These are phyloP conservation scores for Rheum nobile DNA, from an alignment of 148 eudicot species.

Conservation along the genomic window DNA sequence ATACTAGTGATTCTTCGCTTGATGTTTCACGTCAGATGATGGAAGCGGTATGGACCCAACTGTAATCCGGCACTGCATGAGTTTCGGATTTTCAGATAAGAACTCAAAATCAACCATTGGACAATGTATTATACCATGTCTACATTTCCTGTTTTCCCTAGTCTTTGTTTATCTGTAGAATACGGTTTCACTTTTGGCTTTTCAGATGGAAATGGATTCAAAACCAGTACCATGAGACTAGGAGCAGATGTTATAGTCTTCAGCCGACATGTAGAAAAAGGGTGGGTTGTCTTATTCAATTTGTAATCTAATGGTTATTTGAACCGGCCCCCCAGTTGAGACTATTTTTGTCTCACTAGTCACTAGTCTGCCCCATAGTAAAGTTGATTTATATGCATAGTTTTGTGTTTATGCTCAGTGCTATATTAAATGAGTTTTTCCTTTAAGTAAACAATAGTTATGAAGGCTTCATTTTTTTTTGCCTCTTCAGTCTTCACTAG, in stretches of 20 bases:
- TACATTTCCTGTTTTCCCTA: conserved; percentile 4
- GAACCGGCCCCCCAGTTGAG: not conserved
- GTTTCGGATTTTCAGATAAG: conserved; percentile 96
- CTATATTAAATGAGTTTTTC: too few species aligned
- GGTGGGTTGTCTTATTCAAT: conserved; percentile 21
- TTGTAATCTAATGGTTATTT: not conserved
- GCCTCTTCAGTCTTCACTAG: conserved; percentile 1
- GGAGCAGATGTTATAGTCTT: conserved; percentile 96
- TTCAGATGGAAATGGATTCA: conserved; percentile 99
- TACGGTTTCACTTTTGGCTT: conserved; percentile 20
- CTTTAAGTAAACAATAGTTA: not conserved
- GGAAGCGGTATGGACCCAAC: conserved; percentile 96
- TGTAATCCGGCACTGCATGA: conserved; percentile 72
- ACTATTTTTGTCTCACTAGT: not conserved
- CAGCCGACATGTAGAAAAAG: conserved; percentile 39
- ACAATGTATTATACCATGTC: conserved; percentile 36
- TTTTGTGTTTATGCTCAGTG: not conserved
- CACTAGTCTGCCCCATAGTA: not conserved
- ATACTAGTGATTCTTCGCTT: conserved; percentile 13
- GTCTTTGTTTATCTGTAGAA: not conserved
- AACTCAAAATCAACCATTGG: conserved; percentile 72
- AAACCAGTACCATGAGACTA: conserved; percentile 97
- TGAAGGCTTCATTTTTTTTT: not conserved
- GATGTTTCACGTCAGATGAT: conserved; percentile 49
- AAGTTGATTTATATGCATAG: not conserved